Evolutionary conservation across 345 rosid species (phyloP), one percentile per base, ranked within the genome.

Genomic region (Aethionema arabicum): DNA sequence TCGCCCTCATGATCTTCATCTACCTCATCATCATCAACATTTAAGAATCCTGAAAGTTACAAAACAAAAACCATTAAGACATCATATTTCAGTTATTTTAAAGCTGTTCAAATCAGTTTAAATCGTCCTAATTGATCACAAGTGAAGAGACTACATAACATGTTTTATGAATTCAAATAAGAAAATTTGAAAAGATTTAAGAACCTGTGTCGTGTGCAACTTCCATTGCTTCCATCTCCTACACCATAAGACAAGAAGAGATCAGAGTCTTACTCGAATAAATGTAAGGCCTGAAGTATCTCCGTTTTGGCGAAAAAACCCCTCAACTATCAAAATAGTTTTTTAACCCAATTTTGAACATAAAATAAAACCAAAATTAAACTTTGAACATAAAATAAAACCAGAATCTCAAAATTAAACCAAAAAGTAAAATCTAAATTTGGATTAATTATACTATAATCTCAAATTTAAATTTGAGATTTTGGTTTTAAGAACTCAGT

Each of bases 141-240:
- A 37, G 57, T 33, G 10, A 29, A 35, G 45, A 55, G 55, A 16
- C 47, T 41, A 60, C 41, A 72, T 11, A 66, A 6, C 33, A 66
- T 60, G 13, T 21, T 46, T 30, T 4, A 27, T 7, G 47, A 60
- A n/a, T 2, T 32, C 15, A 33, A 56, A 53, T 32, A 38, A 33
- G 2, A 21, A 53, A 40, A 65, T 43, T 56, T 4, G 33, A 32
- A 53, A 66, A 67, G 52, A 65, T 52, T 56, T 5, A 6, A 30
- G 47, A 76, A 95, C 99, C 99, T 88, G 99, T 95, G 74, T 95
- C 93, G 72, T 95, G 81, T 63, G 72, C 79, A 44, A 72, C 58
- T 49, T 68, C 72, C 51, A 61, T 56, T 56, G 74, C 72, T 56
- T 74, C 92, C 74, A 75, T 61, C 67, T 83, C 95, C 99, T 95